Conservation (phyloP, 768 basidiomycete genomes). For the Suillus fuscotomentosus region DNA sequence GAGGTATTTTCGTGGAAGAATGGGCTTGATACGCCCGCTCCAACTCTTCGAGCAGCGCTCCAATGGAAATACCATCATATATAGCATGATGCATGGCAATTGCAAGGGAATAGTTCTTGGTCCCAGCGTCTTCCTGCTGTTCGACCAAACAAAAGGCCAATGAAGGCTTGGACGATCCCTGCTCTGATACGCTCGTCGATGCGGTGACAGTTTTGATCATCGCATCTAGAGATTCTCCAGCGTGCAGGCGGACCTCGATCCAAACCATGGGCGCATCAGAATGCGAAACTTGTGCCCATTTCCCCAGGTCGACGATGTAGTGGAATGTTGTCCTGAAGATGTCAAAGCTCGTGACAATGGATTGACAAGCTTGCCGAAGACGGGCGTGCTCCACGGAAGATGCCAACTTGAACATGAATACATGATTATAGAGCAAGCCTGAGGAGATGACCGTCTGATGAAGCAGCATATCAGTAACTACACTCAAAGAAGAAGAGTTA, state of each 20-base stretch:
- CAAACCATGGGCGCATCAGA: constrained; percentile 22
- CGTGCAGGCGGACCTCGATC: constrained; percentile 16
- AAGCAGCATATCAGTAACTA: not conserved
- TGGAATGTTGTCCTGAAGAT: constrained; percentile 50
- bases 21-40: constrained; percentile 29
- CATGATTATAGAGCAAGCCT: constrained; percentile 32
- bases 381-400: constrained; percentile 22
- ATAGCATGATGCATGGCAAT: constrained; percentile 47
- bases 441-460: constrained; percentile 27
- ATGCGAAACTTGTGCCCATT: constrained; percentile 30
- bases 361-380: constrained; percentile 38
- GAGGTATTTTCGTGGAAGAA: constrained; percentile 13
- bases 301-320: constrained; percentile 34
- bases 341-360: constrained; percentile 29
- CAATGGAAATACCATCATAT: constrained; percentile 45
- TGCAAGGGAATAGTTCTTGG: constrained; percentile 26
- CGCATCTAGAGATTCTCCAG: constrained; percentile 11
- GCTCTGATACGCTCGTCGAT: constrained; percentile 16
- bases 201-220: constrained; percentile 12
- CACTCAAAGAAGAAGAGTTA: not conserved
- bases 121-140: constrained; percentile 3
- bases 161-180: constrained; percentile 30
- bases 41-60: constrained; percentile 33
- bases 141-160: constrained; percentile 1
- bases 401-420: constrained; percentile 24